Base-by-base conservation (phyloP, 2,329 filamentous ascomycete species). In the Scedosporium aurantiacum region DNA sequence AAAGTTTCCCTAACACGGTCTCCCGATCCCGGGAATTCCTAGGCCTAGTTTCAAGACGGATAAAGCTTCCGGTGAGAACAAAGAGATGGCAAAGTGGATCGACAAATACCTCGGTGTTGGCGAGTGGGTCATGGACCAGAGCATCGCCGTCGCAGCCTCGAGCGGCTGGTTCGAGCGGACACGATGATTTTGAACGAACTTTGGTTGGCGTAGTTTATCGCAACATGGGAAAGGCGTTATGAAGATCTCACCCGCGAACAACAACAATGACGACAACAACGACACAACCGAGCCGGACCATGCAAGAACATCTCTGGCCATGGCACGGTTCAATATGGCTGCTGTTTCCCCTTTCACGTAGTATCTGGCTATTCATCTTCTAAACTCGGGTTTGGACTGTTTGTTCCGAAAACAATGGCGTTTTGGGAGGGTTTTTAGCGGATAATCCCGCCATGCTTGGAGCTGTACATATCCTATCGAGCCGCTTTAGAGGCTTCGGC, bases 81-180 rank as follows among this genome's bases (percentile, higher is more conserved):
- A 90, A 73, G 88, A 92, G 65, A 75, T 94, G 67, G 87, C 88
- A 72, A 87, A 86, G 70, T 97, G 92, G 91, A 85, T 97, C 67
- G 88, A 93, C 70, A 93, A 88, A 73, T 97, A 97, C 74, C 85
- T 97, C 52, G 91, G 91, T 65, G 87, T 97, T 18, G 94, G 94
- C 68, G 94, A 99, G 79, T 96, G 91, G 85, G 89, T 97, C 66
- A 96, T 99, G 91, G 94, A 99, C 75, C 89, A 95, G 78, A 95
- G 91, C 32, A 91, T 97, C 37, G 92, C 92, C 47, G 84, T 97
- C 62, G 90, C 96, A 72, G 89, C 91, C 50, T 87, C 89, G 57
- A 95, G 90, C 71, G 83, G 87, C 63, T 99, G 86, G 76, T 99
- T 99, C 73, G 92, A 97, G 78, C 84, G 94, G 70, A 92, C 85